phyloP scores from a whole-genome alignment of 495 filamentous ascomycete species.

The Entonaema liquescens region DNA sequence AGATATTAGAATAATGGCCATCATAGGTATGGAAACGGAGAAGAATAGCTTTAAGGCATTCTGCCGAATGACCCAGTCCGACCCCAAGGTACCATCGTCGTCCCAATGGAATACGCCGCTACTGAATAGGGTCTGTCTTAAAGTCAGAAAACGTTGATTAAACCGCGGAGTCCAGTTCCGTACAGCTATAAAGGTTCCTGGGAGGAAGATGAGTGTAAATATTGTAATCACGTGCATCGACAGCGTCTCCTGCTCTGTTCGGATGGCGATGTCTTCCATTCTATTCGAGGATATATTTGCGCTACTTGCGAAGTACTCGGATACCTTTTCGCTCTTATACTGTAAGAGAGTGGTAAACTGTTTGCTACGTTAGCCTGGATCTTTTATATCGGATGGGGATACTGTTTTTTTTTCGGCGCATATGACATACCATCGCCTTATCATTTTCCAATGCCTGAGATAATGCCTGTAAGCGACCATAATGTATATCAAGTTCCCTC shows the following conservation, averaged over 20 bases:
- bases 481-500: slow-evolving; percentile 44
- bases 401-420: neutral
- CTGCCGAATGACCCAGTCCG: slow-evolving; percentile 33
- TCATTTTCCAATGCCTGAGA: slow-evolving; percentile 39
- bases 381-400: no score
- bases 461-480: slow-evolving; percentile 42
- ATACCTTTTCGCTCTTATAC: slow-evolving; percentile 44
- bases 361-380: neutral
- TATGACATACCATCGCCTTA: slow-evolving; percentile 40
- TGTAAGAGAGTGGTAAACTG: slow-evolving; percentile 47
- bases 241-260: slow-evolving; percentile 44
- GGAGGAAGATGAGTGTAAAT: slow-evolving; percentile 55
- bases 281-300: slow-evolving; percentile 42
- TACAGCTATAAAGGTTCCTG: slow-evolving; percentile 57
- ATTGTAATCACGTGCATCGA: slow-evolving; percentile 56
- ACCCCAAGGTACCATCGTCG: slow-evolving; percentile 26
- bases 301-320: slow-evolving; percentile 43
- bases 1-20: slow-evolving; percentile 30
- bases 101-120: slow-evolving; percentile 36
- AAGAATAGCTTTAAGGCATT: slow-evolving; percentile 35
- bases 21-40: slow-evolving; percentile 39
- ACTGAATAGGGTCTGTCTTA: slow-evolving; percentile 47
- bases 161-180: slow-evolving; percentile 17
- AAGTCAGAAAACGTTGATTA: slow-evolving; percentile 13
- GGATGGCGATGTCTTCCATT: slow-evolving; percentile 48